These are phyloP conservation scores for Cochlearia excelsa DNA, from an alignment of 345 rosid genomes.

Conservation along the genomic window DNA sequence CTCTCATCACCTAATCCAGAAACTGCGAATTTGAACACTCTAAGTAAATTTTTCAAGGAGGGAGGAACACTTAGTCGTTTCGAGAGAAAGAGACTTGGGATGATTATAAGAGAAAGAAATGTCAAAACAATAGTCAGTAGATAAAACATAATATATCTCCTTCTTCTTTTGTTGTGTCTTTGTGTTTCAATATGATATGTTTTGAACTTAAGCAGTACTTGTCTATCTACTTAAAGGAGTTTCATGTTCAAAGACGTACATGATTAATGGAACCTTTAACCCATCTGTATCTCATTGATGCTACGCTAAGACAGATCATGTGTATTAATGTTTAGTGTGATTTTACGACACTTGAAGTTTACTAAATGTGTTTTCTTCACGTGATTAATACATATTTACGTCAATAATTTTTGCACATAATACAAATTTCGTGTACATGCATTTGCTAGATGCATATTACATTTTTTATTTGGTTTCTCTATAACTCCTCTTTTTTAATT, in stretches of 20 bases:
- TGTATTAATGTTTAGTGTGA: slow-evolving; percentile 18
- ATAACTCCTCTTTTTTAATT: no score
- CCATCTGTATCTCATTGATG: not conserved
- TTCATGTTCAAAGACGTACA: not conserved
- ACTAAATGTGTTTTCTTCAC: slow-evolving; percentile 21
- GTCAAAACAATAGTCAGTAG: slow-evolving; percentile 14
- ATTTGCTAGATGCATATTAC: no score
- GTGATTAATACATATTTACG: not conserved
- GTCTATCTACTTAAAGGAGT: not conserved
- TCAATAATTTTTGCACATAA: no score
- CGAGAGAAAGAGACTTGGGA: slow-evolving; percentile 12
- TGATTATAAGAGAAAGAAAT: slow-evolving; percentile 8
- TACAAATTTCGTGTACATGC: no score
- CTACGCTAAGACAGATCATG: slow-evolving; percentile 24
- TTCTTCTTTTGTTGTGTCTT: not conserved
- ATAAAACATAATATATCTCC: not conserved
- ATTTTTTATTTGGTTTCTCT: no score
- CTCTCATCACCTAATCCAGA: not conserved
- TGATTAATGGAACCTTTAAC: not conserved
- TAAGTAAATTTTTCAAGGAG: slow-evolving; percentile 9
- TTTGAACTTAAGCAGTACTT: not conserved
- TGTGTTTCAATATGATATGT: not conserved
- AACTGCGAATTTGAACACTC: slow-evolving; percentile 1
- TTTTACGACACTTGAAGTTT: slow-evolving; percentile 25
- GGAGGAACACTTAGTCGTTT: slow-evolving; percentile 12